Base-by-base conservation (phyloP, 176 grass and related monocot genomes). In the Ensete glaucum region DNA sequence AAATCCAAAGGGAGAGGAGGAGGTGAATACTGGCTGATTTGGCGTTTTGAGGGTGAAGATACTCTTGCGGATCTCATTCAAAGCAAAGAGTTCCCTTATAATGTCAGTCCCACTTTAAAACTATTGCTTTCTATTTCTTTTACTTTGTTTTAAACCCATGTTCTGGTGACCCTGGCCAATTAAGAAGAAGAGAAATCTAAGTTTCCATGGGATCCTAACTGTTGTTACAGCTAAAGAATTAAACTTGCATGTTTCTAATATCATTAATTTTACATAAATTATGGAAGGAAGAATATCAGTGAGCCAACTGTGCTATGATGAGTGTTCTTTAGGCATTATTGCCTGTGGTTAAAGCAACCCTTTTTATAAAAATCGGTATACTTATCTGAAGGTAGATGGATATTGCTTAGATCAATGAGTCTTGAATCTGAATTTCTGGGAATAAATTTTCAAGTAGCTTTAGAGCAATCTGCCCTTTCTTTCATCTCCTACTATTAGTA, bases 11-110 rank as follows among this genome's bases (percentile, higher is more conserved):
- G 84, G 58, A 99, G 94, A 84, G 88, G 82, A 16, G 83, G 63
- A 52, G 88, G 80, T 74, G 91, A 99, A 78, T 94, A 99, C 71
- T 99, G 90, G 86, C 59, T 99, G 19, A 85, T 99, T 71, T 99
- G 95, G 95, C 82, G 82, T 54, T 99, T 77, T 10, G 95, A 99
- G 88, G 95, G 95, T 2, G 88, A 91, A 62, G 91, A 88, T 27
- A 99, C 90, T 0, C 95, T 94, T 70, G 84, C 73, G 72, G 91
- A 87, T 84, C 86, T 99, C 53, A 89, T 99, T 84, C 78, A 84
- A 86, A 99, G 88, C 86, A 94, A 94, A 86, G 90, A 99, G 50
- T 99, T 99, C 71, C 95, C 95, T 16, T 99, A 99, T 78, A 99
- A 99, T 89, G 95, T 94, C 82, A 94, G 89, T 89, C 71, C 52